phyloP scores from a whole-genome alignment of 768 basidiomycete genomes.

The Lanmaoa pseudosensibilis region DNA sequence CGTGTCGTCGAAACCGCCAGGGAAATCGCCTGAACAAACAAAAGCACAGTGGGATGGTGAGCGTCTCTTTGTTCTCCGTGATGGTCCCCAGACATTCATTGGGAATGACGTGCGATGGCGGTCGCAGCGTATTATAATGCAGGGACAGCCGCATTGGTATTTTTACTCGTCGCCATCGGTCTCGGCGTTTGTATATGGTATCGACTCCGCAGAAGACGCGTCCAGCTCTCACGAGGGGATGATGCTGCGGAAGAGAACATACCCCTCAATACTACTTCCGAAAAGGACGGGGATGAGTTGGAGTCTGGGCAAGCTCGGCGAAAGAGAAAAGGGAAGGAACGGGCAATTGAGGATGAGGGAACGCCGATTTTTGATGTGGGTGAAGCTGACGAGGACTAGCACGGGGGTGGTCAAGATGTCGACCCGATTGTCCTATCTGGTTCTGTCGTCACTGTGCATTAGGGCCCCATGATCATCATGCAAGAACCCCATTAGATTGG shows the following conservation, averaged over 20 bases:
- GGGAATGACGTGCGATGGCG: neutral
- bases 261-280: constrained; percentile 50
- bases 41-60: constrained; percentile 91
- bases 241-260: constrained; percentile 61
- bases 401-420: constrained; percentile 18
- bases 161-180: constrained; percentile 66
- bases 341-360: constrained; percentile 35
- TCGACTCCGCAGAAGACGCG: constrained; percentile 39
- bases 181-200: constrained; percentile 82
- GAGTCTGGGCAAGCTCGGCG: constrained; percentile 40
- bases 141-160: constrained; percentile 81
- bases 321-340: constrained; percentile 50
- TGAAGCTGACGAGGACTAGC: constrained; percentile 45
- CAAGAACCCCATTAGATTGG: neutral
- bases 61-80: constrained; percentile 12
- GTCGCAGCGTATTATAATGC: constrained; percentile 88
- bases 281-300: constrained; percentile 41
- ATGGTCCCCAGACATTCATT: neutral
- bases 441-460: too few species aligned
- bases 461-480: neutral
- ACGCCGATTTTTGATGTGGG: constrained; percentile 59
- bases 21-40: constrained; percentile 72
- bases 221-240: constrained; percentile 23
- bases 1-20: constrained; percentile 35
- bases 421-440: neutral